A percentile compares a stretch with the other conserved stretches of the same genome.
Evolutionary conservation across 495 filamentous ascomycete species (phyloP).

Genomic region (Aspergillus taichungensis): DNA sequence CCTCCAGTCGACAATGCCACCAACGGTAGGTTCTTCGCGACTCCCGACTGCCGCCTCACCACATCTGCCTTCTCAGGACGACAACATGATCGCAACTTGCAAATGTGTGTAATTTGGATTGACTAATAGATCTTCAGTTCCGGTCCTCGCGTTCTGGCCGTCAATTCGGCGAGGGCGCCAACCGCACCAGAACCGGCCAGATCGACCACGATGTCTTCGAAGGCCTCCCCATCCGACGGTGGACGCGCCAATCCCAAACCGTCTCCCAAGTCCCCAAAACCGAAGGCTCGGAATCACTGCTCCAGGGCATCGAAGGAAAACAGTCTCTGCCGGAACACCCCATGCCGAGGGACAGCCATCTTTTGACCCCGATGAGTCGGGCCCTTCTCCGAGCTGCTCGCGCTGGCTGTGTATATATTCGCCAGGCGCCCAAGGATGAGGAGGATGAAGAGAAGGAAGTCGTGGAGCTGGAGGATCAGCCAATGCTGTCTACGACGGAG

Average conservation of each 20-base stretch:
- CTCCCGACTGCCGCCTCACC: constrained; percentile 3
- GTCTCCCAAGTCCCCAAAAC: constrained; percentile 56
- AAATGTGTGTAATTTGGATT: background rate
- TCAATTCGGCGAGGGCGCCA: constrained; percentile 46
- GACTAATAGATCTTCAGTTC: constrained; percentile 22
- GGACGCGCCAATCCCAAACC: constrained; percentile 63
- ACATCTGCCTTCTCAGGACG: background rate
- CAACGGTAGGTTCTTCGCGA: constrained; percentile 30
- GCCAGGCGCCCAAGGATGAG: constrained; percentile 28
- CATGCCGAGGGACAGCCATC: constrained; percentile 81
- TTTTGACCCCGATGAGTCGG: constrained; percentile 69
- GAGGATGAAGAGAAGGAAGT: constrained; percentile 45
- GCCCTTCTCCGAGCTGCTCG: constrained; percentile 79
- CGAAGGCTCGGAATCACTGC: constrained; percentile 35
- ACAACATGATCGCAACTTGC: background rate
- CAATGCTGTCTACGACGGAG: constrained; percentile 25
- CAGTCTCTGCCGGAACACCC: constrained; percentile 45
- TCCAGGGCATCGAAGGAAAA: constrained; percentile 50
- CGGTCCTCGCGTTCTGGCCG: constrained; percentile 38
- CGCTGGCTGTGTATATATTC: constrained; percentile 58
- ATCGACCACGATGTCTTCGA: constrained; percentile 94
- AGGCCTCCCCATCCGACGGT: constrained; percentile 87
- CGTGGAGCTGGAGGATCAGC: constrained; percentile 35
- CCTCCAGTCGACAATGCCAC: constrained; percentile 26
- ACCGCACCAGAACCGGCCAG: constrained; percentile 64